A percentile compares a stretch with the other conserved stretches of the same genome.
These are phyloP conservation scores for Diaporthe sp. DNA, from an alignment of 2,329 filamentous ascomycete genomes.

Conservation along the genomic window DNA sequence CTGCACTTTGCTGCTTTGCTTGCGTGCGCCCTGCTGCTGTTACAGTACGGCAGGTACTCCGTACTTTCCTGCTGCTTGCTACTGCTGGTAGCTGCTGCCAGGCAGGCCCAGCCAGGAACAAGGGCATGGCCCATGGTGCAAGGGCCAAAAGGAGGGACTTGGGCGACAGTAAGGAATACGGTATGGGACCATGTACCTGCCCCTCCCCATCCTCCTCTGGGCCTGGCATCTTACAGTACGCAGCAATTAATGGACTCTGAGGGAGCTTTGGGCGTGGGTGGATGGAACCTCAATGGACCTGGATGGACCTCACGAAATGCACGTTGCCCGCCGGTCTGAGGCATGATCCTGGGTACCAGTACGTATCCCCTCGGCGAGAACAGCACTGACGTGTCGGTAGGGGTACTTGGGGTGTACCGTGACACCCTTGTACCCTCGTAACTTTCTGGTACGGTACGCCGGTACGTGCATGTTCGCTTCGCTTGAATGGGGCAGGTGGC, in stretches of 20 bases:
- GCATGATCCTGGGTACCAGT: not conserved
- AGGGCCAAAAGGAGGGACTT: constrained; percentile 8
- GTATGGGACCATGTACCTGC: constrained; percentile 26
- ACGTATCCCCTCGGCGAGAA: not conserved
- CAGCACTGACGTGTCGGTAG: not conserved
- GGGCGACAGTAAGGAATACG: constrained; percentile 14
- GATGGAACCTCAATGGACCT: constrained; percentile 18
- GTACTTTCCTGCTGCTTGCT: not conserved
- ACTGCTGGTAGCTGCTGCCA: no score
- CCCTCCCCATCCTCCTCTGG: not conserved
- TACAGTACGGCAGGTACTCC: no score
- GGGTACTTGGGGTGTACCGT: not conserved
- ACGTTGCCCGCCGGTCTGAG: constrained; percentile 15
- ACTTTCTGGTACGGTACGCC: constrained; percentile 22
- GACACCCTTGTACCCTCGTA: constrained; percentile 5
- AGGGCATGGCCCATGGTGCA: constrained; percentile 5
- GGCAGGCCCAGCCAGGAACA: no score
- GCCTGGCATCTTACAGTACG: constrained; percentile 7
- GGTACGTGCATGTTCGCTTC: constrained; percentile 22
- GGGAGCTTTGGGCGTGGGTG: constrained; percentile 22
- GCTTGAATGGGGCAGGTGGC: constrained; percentile 17
- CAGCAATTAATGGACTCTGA: constrained; percentile 11
- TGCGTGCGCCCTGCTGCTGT: not conserved
- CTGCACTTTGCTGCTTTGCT: not conserved
- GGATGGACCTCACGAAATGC: constrained; percentile 18